A percentile compares a stretch with the other conserved stretches of the same genome.
phyloP scores from a whole-genome alignment of 2,329 filamentous ascomycete species.

The Waltergamsia citrina region DNA sequence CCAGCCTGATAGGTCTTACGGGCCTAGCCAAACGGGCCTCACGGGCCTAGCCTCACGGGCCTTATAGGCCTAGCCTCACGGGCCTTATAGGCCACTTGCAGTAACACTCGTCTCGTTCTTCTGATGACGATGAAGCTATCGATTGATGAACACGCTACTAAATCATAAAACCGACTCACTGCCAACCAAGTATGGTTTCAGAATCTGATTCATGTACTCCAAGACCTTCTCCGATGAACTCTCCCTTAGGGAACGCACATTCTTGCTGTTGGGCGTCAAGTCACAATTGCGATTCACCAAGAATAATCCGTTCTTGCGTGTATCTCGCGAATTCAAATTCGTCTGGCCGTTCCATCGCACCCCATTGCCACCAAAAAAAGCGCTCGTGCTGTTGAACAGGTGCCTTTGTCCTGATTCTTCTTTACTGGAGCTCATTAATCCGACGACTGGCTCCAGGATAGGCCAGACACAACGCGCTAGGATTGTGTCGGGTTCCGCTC shows the following conservation, averaged over 20 bases:
- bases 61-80: no score
- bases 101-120: no score
- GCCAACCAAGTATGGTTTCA: slow-evolving; percentile 11
- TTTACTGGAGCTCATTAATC: slow-evolving; percentile 14
- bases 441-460: slow-evolving; percentile 19
- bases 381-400: slow-evolving; percentile 3
- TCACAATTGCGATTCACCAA: slow-evolving; percentile 1
- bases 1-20: no score
- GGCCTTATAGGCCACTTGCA: no score
- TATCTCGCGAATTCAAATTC: neutral
- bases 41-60: no score
- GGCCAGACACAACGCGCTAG: slow-evolving; percentile 19
- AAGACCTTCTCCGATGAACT: neutral
- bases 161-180: no score
- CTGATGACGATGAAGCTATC: no score
- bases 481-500: slow-evolving; percentile 13
- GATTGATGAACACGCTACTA: no score
- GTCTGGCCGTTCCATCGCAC: neutral
- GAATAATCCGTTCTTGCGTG: neutral
- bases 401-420: slow-evolving; percentile 18
- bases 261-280: neutral
- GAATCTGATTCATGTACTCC: slow-evolving; percentile 6
- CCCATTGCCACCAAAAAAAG: slow-evolving; percentile 1
- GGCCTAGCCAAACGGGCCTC: no score
- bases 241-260: neutral